These are phyloP conservation scores for Dalechampia spathulata DNA, from an alignment of 441 rosid species.

Conservation along the genomic window DNA sequence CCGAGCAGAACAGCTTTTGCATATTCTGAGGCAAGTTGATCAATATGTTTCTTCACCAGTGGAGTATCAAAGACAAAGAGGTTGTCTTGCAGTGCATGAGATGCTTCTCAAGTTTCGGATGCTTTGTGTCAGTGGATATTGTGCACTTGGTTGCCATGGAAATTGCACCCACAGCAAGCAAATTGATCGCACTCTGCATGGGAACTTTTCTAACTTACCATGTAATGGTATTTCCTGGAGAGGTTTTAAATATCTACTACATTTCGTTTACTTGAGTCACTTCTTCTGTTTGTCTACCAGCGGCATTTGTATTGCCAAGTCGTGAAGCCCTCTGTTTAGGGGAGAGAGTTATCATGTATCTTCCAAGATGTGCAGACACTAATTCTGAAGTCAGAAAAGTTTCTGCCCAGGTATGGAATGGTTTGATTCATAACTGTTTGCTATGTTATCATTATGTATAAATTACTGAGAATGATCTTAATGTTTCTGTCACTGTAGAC, in stretches of 20 bases:
- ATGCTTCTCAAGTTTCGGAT: conserved; percentile 89
- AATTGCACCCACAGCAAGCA: conserved; percentile 86
- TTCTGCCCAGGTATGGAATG: conserved; percentile 78
- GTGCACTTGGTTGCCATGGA: conserved; percentile 93
- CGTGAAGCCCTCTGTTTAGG: conserved; percentile 96
- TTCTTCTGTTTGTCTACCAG: conserved; percentile 41
- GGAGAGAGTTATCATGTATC: conserved; percentile 87
- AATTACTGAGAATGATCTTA: conserved; percentile 6
- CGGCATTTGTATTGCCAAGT: conserved; percentile 88
- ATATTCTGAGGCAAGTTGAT: conserved; percentile 88
- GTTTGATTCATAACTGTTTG: not conserved
- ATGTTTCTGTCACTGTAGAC: not conserved
- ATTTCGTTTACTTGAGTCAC: conserved; percentile 14
- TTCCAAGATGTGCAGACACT: conserved; percentile 98
- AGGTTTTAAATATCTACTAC: conserved; percentile 6
- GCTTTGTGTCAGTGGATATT: conserved; percentile 82
- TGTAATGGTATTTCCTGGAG: conserved; percentile 37
- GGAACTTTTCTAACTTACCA: conserved; percentile 81
- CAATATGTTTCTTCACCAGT: conserved; percentile 75
- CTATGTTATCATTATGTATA: conserved; percentile 1
- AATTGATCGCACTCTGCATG: conserved; percentile 62
- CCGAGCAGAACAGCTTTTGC: conserved; percentile 97
- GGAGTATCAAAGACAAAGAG: conserved; percentile 92
- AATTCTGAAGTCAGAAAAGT: conserved; percentile 91
- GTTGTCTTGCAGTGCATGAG: conserved; percentile 90